Conservation (phyloP, 306 rosid species). For the Cicer chorassanicum region DNA sequence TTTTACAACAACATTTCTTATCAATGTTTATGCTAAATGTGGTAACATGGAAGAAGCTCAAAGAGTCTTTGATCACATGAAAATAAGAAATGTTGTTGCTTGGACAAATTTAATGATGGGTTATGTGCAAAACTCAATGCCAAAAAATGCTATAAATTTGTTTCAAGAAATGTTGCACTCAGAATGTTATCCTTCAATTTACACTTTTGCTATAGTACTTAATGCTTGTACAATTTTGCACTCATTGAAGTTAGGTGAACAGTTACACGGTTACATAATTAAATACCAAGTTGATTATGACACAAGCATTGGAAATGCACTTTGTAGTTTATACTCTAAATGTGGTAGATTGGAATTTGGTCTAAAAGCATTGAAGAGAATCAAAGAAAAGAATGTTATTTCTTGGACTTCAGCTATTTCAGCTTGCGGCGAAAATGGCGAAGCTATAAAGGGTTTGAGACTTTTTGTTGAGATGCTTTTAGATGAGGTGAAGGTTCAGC, state of each 20-base stretch:
- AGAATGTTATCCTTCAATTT: slow-evolving; percentile 72
- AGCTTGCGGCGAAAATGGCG: slow-evolving; percentile 74
- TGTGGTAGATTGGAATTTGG: slow-evolving; percentile 58
- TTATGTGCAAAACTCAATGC: slow-evolving; percentile 64
- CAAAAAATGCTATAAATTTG: slow-evolving; percentile 56
- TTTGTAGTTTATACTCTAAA: slow-evolving; percentile 86
- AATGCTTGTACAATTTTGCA: slow-evolving; percentile 68
- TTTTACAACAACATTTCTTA: slow-evolving; percentile 59
- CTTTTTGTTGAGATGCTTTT: slow-evolving; percentile 67
- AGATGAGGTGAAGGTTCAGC: slow-evolving; percentile 56
- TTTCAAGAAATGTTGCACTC: slow-evolving; percentile 73
- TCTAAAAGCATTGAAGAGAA: slow-evolving; percentile 62
- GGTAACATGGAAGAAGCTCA: slow-evolving; percentile 65
- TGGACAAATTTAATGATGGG: slow-evolving; percentile 84
- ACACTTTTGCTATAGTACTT: slow-evolving; percentile 67
- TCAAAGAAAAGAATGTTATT: slow-evolving; percentile 70
- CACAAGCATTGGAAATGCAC: slow-evolving; percentile 78
- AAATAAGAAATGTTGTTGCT: slow-evolving; percentile 56
- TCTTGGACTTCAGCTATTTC: slow-evolving; percentile 86
- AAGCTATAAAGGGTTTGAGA: slow-evolving; percentile 59
- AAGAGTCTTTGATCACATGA: slow-evolving; percentile 64
- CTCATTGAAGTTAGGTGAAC: slow-evolving; percentile 62
- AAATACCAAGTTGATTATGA: slow-evolving; percentile 69
- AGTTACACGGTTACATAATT: slow-evolving; percentile 75
- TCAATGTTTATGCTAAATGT: slow-evolving; percentile 76